Evolutionary conservation across 1,284 basidiomycete species (phyloP).

Genomic region (Salmacisia buchloeana): DNA sequence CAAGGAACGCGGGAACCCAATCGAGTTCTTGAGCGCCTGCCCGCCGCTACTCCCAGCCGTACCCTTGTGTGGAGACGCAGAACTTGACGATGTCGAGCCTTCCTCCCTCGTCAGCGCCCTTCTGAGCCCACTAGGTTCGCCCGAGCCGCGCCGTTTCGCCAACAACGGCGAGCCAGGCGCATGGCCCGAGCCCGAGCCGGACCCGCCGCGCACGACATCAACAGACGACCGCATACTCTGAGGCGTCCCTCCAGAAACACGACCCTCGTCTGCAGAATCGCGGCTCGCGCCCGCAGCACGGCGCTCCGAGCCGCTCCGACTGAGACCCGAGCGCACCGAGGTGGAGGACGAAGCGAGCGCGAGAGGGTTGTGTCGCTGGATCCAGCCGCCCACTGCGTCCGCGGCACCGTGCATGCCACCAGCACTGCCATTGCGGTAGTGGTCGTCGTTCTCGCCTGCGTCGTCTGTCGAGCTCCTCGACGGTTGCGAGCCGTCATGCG

Average conservation of each 20-base stretch:
- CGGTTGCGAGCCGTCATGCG: not conserved
- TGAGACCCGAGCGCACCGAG: not conserved
- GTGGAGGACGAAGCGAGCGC: not conserved
- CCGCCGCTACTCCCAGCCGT: too few species aligned
- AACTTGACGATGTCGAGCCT: not conserved
- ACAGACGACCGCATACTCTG: not conserved
- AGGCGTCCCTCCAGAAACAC: not conserved
- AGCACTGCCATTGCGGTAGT: too few species aligned
- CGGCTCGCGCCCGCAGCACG: not conserved
- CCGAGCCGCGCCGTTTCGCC: not conserved
- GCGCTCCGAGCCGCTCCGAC: not conserved
- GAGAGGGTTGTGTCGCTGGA: not conserved
- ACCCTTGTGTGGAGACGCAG: not conserved
- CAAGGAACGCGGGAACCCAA: not conserved
- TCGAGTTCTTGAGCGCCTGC: not conserved
- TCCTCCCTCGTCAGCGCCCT: constrained; percentile 1
- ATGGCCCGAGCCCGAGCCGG: too few species aligned
- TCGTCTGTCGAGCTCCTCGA: too few species aligned
- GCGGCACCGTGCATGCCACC: too few species aligned
- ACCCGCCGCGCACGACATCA: too few species aligned
- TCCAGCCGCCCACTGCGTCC: not conserved
- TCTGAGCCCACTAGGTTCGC: not conserved
- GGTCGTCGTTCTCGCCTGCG: too few species aligned
- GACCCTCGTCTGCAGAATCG: not conserved
- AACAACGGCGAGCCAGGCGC: not conserved